Evolutionary conservation across 495 filamentous ascomycete genomes (phyloP).

Genomic region (Penicillium coffeae): DNA sequence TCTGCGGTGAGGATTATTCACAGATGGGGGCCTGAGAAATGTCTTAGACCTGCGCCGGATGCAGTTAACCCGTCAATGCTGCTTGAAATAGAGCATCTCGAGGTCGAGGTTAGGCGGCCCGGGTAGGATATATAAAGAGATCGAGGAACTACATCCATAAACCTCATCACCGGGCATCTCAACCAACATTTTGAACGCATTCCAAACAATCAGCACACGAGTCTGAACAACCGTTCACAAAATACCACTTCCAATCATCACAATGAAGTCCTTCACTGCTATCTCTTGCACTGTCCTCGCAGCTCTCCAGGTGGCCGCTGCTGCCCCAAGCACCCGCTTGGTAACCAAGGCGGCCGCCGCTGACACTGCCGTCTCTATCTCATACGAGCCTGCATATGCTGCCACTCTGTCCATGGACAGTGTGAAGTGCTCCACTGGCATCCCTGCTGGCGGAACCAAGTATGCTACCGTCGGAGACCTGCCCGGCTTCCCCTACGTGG

Average conservation of each 20-base stretch:
- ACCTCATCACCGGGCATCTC: too few relatives aligned
- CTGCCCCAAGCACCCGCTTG: constrained; percentile 8
- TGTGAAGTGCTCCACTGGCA: constrained; percentile 55
- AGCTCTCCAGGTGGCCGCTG: constrained; percentile 12
- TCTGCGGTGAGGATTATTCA: neutral
- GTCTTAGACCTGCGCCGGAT: constrained; percentile 22
- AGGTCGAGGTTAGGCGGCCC: neutral
- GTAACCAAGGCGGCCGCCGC: neutral
- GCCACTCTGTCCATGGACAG: constrained; percentile 49
- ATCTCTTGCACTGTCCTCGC: constrained; percentile 19
- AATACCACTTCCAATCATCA: neutral
- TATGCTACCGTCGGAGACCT: constrained; percentile 60
- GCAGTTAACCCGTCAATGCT: neutral
- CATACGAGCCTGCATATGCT: constrained; percentile 36
- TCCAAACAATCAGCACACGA: too few relatives aligned
- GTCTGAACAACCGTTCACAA: too few relatives aligned
- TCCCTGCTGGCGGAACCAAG: constrained; percentile 60
- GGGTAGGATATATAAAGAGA: constrained; percentile 8
- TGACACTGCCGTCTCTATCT: constrained; percentile 24
- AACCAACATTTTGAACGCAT: too few relatives aligned
- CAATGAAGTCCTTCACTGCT: constrained; percentile 21
- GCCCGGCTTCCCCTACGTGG: constrained; percentile 56
- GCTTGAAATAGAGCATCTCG: constrained; percentile 5
- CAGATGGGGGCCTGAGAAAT: constrained; percentile 2
- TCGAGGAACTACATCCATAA: too few relatives aligned